phyloP scores from a whole-genome alignment of 1,284 basidiomycete species.

The Hemileia vastatrix region DNA sequence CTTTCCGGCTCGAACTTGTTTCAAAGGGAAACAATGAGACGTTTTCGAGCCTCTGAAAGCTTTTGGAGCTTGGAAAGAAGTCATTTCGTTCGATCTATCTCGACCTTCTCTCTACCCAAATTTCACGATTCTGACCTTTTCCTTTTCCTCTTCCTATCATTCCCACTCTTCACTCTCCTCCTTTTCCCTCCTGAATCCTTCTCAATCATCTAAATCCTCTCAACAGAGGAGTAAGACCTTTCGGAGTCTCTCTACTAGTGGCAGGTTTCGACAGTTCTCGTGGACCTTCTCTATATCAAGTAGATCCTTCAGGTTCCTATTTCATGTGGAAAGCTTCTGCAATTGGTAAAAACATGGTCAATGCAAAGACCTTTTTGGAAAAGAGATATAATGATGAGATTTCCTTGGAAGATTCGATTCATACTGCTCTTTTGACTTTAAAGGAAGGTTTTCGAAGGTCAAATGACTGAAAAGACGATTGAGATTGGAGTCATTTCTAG shows the following conservation, averaged over 20 bases:
- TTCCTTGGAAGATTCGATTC: slow-evolving; percentile 94
- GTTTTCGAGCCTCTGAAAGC: background rate
- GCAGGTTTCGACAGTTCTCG: slow-evolving; percentile 89
- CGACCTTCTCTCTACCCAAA: background rate
- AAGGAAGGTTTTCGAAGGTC: slow-evolving; percentile 98
- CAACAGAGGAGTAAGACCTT: slow-evolving; percentile 90
- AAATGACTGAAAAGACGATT: slow-evolving; percentile 99
- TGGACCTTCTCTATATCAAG: slow-evolving; percentile 89
- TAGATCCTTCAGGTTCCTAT: slow-evolving; percentile 94
- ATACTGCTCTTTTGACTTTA: slow-evolving; percentile 89
- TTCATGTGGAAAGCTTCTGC: slow-evolving; percentile 99
- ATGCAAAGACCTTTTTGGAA: slow-evolving; percentile 97
- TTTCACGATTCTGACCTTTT: background rate
- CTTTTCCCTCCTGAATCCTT: background rate
- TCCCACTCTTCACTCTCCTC: background rate
- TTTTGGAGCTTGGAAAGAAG: background rate
- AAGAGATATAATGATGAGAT: slow-evolving; percentile 99
- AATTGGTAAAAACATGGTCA: slow-evolving; percentile 99
- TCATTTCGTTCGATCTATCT: background rate
- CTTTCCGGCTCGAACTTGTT: too few species aligned
- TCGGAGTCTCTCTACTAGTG: slow-evolving; percentile 88
- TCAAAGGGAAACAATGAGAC: too few species aligned
- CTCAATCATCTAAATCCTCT: too few species aligned
- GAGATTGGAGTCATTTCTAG: slow-evolving; percentile 94
- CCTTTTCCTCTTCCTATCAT: background rate